phyloP scores from a whole-genome alignment of 495 filamentous ascomycete genomes.

The Choiromyces venosus region DNA sequence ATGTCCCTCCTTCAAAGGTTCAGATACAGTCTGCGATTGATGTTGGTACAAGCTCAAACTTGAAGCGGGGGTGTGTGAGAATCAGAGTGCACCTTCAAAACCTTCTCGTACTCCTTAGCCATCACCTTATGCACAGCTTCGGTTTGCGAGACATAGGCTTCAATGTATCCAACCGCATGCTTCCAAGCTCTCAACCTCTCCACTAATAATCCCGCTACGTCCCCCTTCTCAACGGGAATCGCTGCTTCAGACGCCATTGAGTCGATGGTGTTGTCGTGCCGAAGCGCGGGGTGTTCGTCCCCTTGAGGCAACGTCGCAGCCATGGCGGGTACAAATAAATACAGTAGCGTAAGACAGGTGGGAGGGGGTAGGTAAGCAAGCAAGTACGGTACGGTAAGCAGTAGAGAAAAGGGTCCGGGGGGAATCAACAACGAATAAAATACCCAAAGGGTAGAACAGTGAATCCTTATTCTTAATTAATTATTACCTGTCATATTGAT shows the following conservation, averaged over 20 bases:
- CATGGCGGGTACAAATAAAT: background rate
- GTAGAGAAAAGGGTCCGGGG: no score
- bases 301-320: background rate
- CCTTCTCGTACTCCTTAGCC: slow-evolving; percentile 91
- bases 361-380: background rate
- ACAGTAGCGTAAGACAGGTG: background rate
- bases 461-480: background rate
- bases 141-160: slow-evolving; percentile 76
- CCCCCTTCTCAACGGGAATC: slow-evolving; percentile 25
- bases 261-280: slow-evolving; percentile 11
- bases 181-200: slow-evolving; percentile 92
- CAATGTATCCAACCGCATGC: slow-evolving; percentile 81
- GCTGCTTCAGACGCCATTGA: slow-evolving; percentile 38
- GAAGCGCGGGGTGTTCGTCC: slow-evolving; percentile 13
- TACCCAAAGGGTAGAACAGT: background rate
- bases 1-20: slow-evolving; percentile 77
- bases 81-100: slow-evolving; percentile 63
- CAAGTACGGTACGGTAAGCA: slow-evolving; percentile 1
- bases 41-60: slow-evolving; percentile 4
- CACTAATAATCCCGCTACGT: slow-evolving; percentile 71
- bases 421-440: no score
- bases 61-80: slow-evolving; percentile 4
- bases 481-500: background rate
- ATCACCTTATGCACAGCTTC: slow-evolving; percentile 79
- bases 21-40: slow-evolving; percentile 62